Conservation (phyloP, 768 basidiomycete species). For the Hypholoma fasciculare region DNA sequence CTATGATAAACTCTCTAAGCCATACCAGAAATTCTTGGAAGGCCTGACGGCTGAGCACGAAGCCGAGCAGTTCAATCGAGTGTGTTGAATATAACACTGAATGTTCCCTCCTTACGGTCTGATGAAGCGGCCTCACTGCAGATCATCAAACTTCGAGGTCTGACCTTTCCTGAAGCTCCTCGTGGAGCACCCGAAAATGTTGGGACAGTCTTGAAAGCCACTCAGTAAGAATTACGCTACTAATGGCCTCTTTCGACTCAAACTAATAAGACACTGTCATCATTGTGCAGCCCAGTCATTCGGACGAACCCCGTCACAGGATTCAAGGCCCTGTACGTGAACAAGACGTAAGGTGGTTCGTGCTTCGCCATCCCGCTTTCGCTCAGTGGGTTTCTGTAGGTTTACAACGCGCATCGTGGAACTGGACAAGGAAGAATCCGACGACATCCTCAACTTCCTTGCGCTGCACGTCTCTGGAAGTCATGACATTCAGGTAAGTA, state of each 20-base stretch:
- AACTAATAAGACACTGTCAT: background rate
- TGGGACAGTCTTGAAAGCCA: constrained; percentile 45
- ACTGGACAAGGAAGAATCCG: constrained; percentile 53
- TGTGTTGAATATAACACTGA: constrained; percentile 11
- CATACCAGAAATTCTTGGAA: constrained; percentile 53
- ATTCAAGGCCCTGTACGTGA: constrained; percentile 57
- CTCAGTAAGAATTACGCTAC: constrained; percentile 39
- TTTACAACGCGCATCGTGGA: constrained; percentile 60
- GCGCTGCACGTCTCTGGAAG: constrained; percentile 52
- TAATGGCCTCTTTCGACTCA: background rate
- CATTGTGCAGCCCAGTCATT: constrained; percentile 41
- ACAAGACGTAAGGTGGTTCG: constrained; percentile 36
- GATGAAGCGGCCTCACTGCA: constrained; percentile 5
- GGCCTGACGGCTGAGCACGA: constrained; percentile 57
- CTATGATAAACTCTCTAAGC: constrained; percentile 62
- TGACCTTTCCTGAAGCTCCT: constrained; percentile 32
- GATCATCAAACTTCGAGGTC: constrained; percentile 29
- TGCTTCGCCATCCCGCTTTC: background rate
- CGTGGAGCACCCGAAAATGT: constrained; percentile 57
- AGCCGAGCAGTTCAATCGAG: constrained; percentile 42
- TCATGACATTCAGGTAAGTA: constrained; percentile 48
- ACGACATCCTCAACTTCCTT: constrained; percentile 48
- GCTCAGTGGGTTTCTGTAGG: constrained; percentile 19
- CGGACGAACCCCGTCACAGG: constrained; percentile 62
- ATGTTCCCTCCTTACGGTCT: background rate